These are phyloP conservation scores for Leucosporidium yakuticum DNA, from an alignment of 768 basidiomycete species.

Conservation along the genomic window DNA sequence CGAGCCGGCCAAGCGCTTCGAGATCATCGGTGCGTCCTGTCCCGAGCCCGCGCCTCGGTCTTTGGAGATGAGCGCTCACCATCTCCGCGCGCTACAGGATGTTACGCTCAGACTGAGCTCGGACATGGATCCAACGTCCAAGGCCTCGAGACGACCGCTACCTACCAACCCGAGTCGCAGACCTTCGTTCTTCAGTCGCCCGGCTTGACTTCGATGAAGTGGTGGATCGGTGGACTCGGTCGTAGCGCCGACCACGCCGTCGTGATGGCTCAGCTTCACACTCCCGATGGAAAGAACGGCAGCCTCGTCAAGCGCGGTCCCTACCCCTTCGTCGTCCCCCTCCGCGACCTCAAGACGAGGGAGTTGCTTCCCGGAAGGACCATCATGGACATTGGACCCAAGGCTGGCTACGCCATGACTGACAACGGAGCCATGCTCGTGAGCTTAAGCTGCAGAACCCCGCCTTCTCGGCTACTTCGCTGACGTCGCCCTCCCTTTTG, in stretches of 20 bases:
- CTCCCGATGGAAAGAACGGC: constrained; percentile 46
- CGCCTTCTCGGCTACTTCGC: neutral
- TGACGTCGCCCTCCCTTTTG: constrained; percentile 16
- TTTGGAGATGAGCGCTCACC: neutral
- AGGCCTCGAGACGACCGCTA: constrained; percentile 67
- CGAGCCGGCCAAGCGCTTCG: constrained; percentile 36
- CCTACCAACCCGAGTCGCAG: constrained; percentile 58
- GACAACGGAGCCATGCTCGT: constrained; percentile 38
- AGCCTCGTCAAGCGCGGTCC: constrained; percentile 55
- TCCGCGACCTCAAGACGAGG: constrained; percentile 61
- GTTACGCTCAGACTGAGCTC: constrained; percentile 38
- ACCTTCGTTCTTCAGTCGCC: constrained; percentile 75
- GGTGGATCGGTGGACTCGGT: constrained; percentile 73
- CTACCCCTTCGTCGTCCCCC: constrained; percentile 67
- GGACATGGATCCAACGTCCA: constrained; percentile 70
- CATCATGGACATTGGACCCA: constrained; percentile 69
- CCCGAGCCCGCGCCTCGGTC: neutral
- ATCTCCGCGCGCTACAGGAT: constrained; percentile 15
- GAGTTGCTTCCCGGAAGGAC: constrained; percentile 56
- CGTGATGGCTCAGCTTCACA: constrained; percentile 66
- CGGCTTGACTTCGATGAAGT: constrained; percentile 66
- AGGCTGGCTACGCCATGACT: constrained; percentile 41
- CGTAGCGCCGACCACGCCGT: constrained; percentile 69
- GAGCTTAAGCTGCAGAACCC: neutral
- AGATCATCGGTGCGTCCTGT: constrained; percentile 32